Conservation (phyloP, 371 early-diverging fungal species). For the Mortierella sp. region DNA sequence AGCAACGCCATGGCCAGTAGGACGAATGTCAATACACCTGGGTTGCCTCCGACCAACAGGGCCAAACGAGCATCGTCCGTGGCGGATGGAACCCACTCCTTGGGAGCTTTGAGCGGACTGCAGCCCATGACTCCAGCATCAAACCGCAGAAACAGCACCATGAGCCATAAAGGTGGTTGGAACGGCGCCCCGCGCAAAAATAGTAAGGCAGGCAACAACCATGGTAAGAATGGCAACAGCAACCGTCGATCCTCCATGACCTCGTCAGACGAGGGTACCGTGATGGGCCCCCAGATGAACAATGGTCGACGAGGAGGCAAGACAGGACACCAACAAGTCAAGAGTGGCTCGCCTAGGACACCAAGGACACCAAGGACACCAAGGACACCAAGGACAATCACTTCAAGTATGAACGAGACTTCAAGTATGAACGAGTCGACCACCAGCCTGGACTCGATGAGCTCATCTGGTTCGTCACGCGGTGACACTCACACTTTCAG, state of each 20-base stretch:
- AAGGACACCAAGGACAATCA: too few relatives aligned
- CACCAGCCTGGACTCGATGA: slow-evolving; percentile 46
- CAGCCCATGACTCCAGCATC: neutral
- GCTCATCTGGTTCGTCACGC: slow-evolving; percentile 16
- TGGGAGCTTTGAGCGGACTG: neutral
- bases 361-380: too few relatives aligned
- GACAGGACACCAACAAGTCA: neutral
- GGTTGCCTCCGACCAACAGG: slow-evolving; percentile 6
- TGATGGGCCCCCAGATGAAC: slow-evolving; percentile 15
- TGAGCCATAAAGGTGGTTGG: slow-evolving; percentile 9
- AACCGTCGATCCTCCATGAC: slow-evolving; percentile 16
- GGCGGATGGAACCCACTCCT: neutral
- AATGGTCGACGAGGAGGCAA: neutral
- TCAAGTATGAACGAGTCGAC: slow-evolving; percentile 25
- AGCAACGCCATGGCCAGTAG: slow-evolving; percentile 13
- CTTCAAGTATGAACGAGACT: too few relatives aligned
- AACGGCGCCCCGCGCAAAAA: neutral
- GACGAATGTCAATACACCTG: slow-evolving; percentile 10
- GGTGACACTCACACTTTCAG: slow-evolving; percentile 8
- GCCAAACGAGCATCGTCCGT: slow-evolving; percentile 6
- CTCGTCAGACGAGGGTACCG: slow-evolving; percentile 40
- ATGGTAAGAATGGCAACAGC: neutral
- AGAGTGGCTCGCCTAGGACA: neutral
- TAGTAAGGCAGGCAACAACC: neutral
- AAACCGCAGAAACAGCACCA: slow-evolving; percentile 14